These are phyloP conservation scores for Afroboletus lepidellus DNA, from an alignment of 1,284 basidiomycete species.

Conservation along the genomic window DNA sequence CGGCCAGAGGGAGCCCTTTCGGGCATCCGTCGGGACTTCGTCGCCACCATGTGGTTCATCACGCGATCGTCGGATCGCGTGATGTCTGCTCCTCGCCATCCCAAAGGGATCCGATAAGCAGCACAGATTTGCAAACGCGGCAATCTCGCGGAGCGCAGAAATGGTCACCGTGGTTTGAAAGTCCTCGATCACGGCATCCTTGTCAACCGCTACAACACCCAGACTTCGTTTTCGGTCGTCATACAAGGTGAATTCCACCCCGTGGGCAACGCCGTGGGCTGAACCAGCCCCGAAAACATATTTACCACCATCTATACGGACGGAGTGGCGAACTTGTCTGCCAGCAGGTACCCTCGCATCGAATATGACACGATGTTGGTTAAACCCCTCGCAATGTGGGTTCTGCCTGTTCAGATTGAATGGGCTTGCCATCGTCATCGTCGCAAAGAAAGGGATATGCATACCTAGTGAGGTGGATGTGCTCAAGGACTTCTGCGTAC, in stretches of 20 bases:
- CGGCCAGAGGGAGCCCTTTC: too few relatives aligned
- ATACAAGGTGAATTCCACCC: conserved; percentile 16
- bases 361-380: conserved; percentile 18
- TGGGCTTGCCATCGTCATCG: not conserved
- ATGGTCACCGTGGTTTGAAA: conserved; percentile 15
- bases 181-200: conserved; percentile 9
- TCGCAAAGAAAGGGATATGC: not conserved
- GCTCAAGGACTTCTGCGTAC: conserved; percentile 13
- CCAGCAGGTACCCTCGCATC: conserved; percentile 9
- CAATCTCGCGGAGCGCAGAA: not conserved
- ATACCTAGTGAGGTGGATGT: conserved; percentile 14
- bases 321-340: conserved; percentile 3
- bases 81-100: too few relatives aligned
- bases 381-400: conserved; percentile 20
- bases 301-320: not conserved
- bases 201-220: conserved; percentile 2
- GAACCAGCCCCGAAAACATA: conserved; percentile 15
- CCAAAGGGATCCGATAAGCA: too few relatives aligned
- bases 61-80: too few relatives aligned
- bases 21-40: too few relatives aligned
- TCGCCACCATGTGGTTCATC: too few relatives aligned
- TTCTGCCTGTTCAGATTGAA: conserved; percentile 10
- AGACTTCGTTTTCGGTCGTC: not conserved
- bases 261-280: conserved; percentile 17
- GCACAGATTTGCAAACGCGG: conserved; percentile 13